Evolutionary conservation across 2,329 filamentous ascomycete species (phyloP), one percentile per base, ranked within the genome.

Genomic region (Rutstroemia sp.): DNA sequence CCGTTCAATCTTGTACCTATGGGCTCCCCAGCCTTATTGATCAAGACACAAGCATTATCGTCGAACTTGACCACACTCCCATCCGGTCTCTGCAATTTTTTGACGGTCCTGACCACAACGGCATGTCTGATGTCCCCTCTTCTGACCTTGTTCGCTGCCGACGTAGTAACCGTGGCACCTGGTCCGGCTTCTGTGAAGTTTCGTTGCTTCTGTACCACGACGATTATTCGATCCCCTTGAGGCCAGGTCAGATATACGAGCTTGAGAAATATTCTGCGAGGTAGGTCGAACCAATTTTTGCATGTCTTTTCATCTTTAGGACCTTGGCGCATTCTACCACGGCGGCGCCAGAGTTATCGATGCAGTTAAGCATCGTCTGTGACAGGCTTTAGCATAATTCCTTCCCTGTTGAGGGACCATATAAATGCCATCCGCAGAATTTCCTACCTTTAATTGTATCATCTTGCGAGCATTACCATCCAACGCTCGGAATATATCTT

Each of bases 281-380:
- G 56, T 8, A 34, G 47, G 63, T 23, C 80, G 67, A 81, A 96
- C 92, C 94, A 69, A 99, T 92, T 69, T 86, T 87, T 59, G 92
- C 94, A 68, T 86, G 83, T 65, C 85, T 79, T 77, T 96, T 95
- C 77, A 92, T 94, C 70, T 90, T 90, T 68, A 99, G 79, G 61
- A 97, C 88, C 71, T 92, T 87, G 72, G 88, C 89, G 77, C 94
- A 99, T 78, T 99, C 94, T 75, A 97, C 94, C 65, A 99, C 80
- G 67, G 94, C 92, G 66, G 94, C 94, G 71, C 94, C 94, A 63
- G 94, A 97, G 79, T 71, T 99, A 86, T 99, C 94, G 83, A 99
- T 97, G 86, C 94, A 97, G 77, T 94, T 96, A 68, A 99, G 83
- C 83, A 99, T 90, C 71, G 92, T 88, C 94, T 96, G 37, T 34